phyloP scores from a whole-genome alignment of 805 yeast species.

The Pichia gijzeniarum region DNA sequence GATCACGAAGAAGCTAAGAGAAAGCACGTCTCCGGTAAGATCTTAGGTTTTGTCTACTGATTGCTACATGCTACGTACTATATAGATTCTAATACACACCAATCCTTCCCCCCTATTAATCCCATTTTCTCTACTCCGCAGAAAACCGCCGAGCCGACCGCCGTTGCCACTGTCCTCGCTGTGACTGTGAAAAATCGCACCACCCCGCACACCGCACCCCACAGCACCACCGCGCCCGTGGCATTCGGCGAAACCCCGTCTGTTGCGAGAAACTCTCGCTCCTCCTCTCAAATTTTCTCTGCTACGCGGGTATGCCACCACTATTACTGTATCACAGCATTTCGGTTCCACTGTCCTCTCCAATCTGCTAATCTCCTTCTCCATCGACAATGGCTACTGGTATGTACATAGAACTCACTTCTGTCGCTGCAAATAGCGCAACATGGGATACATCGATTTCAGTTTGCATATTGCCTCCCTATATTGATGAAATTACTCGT shows the following conservation, averaged over 20 bases:
- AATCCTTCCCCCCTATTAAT: too few relatives aligned
- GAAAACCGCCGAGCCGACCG: too few relatives aligned
- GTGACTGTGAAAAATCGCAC: conserved; percentile 9
- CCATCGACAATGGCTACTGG: conserved; percentile 27
- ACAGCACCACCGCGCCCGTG: neutral
- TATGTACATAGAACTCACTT: conserved; percentile 14
- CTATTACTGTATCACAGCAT: too few relatives aligned
- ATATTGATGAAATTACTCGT: too few relatives aligned
- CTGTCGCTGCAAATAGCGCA: neutral
- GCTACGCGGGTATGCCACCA: too few relatives aligned
- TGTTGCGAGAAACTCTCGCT: neutral
- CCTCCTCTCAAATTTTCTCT: neutral
- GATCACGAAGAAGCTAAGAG: conserved; percentile 99
- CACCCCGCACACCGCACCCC: conserved; percentile 2
- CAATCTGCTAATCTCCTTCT: neutral
- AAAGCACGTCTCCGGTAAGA: conserved; percentile 99
- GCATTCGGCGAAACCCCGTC: neutral
- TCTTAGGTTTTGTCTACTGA: conserved; percentile 95
- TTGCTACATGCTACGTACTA: neutral
- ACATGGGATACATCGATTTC: too few relatives aligned
- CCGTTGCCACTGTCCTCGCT: too few relatives aligned
- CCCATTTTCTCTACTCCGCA: too few relatives aligned
- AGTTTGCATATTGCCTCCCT: too few relatives aligned
- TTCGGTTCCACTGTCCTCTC: too few relatives aligned
- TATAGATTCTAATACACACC: too few relatives aligned